These are phyloP conservation scores for Epichloe coenophiala DNA, from an alignment of 2,329 filamentous ascomycete genomes.

Conservation along the genomic window DNA sequence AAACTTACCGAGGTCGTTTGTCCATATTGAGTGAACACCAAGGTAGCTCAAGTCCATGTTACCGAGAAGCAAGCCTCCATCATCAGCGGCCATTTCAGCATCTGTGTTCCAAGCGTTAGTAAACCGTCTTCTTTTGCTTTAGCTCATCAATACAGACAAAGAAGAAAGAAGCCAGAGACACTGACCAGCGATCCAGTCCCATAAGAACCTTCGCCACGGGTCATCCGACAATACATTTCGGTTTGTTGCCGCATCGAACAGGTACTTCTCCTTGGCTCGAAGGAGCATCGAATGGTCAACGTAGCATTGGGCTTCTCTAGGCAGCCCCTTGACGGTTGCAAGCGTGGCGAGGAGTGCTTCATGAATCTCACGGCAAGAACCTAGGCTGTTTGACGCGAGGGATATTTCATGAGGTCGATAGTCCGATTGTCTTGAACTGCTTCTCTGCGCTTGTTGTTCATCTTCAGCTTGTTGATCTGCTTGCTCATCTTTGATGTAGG, in stretches of 20 bases:
- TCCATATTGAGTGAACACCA: constrained; percentile 62
- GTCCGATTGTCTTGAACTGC: constrained; percentile 15
- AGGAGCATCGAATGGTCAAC: constrained; percentile 46
- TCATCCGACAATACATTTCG: constrained; percentile 55
- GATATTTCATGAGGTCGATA: constrained; percentile 23
- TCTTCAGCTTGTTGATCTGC: constrained; percentile 11
- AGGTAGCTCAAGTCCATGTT: constrained; percentile 63
- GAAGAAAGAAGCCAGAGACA: constrained; percentile 7
- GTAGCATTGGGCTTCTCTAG: constrained; percentile 37
- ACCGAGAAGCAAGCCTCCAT: constrained; percentile 56
- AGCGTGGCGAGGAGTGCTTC: constrained; percentile 37
- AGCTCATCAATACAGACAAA: not conserved
- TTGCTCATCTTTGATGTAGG: constrained; percentile 20
- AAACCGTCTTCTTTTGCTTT: not conserved
- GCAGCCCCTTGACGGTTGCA: constrained; percentile 30
- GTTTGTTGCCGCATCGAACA: constrained; percentile 53
- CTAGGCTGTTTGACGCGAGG: constrained; percentile 23
- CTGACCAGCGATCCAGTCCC: constrained; percentile 59
- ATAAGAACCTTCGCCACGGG: constrained; percentile 63
- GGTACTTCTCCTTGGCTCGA: constrained; percentile 46
- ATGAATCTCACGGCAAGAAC: constrained; percentile 43
- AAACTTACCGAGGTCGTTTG: constrained; percentile 46
- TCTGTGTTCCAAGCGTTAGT: constrained; percentile 23
- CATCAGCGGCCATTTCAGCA: constrained; percentile 48
- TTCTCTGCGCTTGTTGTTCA: constrained; percentile 12